Evolutionary conservation across 1,284 basidiomycete genomes (phyloP).

Genomic region (Boletellus deceptivus): DNA sequence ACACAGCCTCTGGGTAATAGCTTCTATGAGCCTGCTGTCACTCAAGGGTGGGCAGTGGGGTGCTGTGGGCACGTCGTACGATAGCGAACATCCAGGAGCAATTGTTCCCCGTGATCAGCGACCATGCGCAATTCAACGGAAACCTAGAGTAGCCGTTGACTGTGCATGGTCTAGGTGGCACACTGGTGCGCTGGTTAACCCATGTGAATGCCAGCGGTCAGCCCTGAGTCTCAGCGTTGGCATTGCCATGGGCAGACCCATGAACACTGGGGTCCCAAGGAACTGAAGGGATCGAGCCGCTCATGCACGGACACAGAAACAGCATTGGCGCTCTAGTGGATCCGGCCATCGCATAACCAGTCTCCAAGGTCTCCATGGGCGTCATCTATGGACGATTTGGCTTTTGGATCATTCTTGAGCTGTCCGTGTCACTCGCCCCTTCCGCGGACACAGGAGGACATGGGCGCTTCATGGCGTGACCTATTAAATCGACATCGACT

Average conservation of each 20-base stretch:
- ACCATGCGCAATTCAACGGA: slow-evolving; percentile 57
- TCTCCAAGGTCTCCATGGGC: slow-evolving; percentile 55
- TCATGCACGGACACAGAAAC: too few relatives aligned
- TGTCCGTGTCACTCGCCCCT: too few relatives aligned
- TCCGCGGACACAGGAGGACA: too few relatives aligned
- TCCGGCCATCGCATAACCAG: slow-evolving; percentile 55
- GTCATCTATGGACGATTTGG: slow-evolving; percentile 14
- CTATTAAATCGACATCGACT: too few relatives aligned
- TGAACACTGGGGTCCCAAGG: slow-evolving; percentile 45
- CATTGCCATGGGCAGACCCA: slow-evolving; percentile 33
- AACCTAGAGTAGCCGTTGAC: slow-evolving; percentile 65
- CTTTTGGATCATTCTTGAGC: too few relatives aligned
- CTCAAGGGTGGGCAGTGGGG: slow-evolving; percentile 46
- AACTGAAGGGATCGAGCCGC: slow-evolving; percentile 50
- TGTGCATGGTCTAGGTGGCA: slow-evolving; percentile 47
- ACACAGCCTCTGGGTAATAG: background rate
- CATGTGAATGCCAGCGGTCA: slow-evolving; percentile 60
- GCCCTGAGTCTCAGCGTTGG: slow-evolving; percentile 62
- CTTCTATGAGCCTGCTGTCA: slow-evolving; percentile 44
- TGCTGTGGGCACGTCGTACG: slow-evolving; percentile 57
- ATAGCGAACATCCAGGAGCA: slow-evolving; percentile 51
- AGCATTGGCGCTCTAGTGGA: slow-evolving; percentile 45
- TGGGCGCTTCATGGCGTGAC: too few relatives aligned
- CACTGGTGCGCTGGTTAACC: slow-evolving; percentile 56
- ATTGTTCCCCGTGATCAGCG: slow-evolving; percentile 37